Evolutionary conservation across 1,284 basidiomycete species (phyloP).

Genomic region (Lentinula novae-zelandiae): DNA sequence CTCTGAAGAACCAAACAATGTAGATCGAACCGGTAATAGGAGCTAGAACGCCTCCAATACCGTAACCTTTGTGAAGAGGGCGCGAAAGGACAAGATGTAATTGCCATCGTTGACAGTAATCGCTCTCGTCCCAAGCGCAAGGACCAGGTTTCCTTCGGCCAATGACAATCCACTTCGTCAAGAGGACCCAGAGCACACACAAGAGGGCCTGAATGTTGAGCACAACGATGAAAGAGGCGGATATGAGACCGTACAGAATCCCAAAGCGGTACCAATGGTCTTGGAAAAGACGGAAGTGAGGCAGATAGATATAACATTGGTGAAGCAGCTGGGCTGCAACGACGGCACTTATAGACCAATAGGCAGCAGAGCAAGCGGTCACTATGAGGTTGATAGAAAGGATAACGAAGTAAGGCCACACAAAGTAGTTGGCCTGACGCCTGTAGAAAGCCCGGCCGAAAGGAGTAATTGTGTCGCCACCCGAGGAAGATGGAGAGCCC

Average conservation of each 20-base stretch:
- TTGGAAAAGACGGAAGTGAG: slow-evolving; percentile 27
- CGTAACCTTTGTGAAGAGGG: slow-evolving; percentile 34
- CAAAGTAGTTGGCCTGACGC: slow-evolving; percentile 38
- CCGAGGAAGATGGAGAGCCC: slow-evolving; percentile 17
- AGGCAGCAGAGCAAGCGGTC: slow-evolving; percentile 32
- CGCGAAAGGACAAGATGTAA: slow-evolving; percentile 35
- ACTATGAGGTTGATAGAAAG: slow-evolving; percentile 32
- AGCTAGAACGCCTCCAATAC: slow-evolving; percentile 35
- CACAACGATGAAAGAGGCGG: slow-evolving; percentile 31
- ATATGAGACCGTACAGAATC: slow-evolving; percentile 34
- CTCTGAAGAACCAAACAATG: slow-evolving; percentile 40
- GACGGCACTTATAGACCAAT: slow-evolving; percentile 40
- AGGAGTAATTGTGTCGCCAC: slow-evolving; percentile 35
- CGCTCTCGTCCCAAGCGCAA: slow-evolving; percentile 41
- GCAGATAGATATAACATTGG: slow-evolving; percentile 27
- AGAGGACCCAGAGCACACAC: slow-evolving; percentile 33
- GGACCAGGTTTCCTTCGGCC: slow-evolving; percentile 32
- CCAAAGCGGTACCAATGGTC: slow-evolving; percentile 31
- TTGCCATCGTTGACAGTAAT: slow-evolving; percentile 45
- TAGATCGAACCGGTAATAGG: slow-evolving; percentile 36
- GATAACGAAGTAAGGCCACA: slow-evolving; percentile 37
- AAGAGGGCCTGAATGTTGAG: slow-evolving; percentile 33
- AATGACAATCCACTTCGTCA: slow-evolving; percentile 38
- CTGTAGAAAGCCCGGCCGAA: slow-evolving; percentile 46
- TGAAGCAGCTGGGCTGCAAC: slow-evolving; percentile 34